These are phyloP conservation scores for Capsicum pubescens DNA, from an alignment of 257 asterid species.

Conservation along the genomic window DNA sequence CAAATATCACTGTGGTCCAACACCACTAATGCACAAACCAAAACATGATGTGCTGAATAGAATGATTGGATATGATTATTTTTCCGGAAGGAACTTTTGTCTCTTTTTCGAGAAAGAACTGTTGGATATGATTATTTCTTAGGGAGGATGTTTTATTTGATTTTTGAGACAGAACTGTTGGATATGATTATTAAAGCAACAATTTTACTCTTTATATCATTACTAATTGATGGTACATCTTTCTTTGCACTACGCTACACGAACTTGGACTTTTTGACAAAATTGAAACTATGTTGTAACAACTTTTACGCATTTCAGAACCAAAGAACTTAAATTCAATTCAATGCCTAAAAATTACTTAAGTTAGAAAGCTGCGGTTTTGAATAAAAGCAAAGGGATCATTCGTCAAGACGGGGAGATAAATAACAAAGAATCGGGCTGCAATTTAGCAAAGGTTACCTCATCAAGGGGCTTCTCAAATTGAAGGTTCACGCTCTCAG, in stretches of 20 bases:
- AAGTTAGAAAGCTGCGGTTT: not conserved
- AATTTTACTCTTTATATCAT: not conserved
- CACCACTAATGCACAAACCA: not conserved
- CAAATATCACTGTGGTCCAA: not conserved
- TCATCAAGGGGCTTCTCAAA: slow-evolving; percentile 88
- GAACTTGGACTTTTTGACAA: not conserved
- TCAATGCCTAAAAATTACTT: not conserved
- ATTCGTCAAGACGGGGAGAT: not conserved
- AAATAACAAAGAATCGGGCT: not conserved
- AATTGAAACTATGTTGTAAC: not conserved
- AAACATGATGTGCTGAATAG: not conserved
- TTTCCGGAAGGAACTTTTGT: not conserved
- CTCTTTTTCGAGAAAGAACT: not conserved
- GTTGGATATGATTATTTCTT: not conserved
- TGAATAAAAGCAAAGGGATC: not conserved
- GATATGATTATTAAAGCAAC: not conserved
- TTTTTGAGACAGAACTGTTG: not conserved
- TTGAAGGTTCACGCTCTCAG: slow-evolving; percentile 95
- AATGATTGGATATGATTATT: slow-evolving; percentile 2
- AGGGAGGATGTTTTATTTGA: not conserved
- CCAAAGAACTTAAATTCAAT: not conserved
- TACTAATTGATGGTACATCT: not conserved
- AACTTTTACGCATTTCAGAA: not conserved
- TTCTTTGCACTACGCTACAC: not conserved
- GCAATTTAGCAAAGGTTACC: slow-evolving; percentile 46